Evolutionary conservation across 2,329 filamentous ascomycete genomes (phyloP).

Genomic region (Nemania sp.): DNA sequence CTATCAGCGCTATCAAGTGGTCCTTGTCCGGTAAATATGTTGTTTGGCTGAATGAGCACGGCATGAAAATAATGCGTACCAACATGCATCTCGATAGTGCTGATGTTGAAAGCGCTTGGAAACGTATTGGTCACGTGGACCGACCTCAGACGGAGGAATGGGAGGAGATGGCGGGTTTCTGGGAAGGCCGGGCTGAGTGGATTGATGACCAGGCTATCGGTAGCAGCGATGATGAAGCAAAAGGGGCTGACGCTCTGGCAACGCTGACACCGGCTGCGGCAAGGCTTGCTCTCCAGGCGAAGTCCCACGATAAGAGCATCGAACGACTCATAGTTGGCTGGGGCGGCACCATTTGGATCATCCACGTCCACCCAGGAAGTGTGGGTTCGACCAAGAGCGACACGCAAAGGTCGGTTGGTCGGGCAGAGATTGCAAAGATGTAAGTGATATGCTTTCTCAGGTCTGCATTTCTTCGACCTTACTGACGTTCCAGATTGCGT

Average conservation of each 20-base stretch:
- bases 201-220: slow-evolving; percentile 84
- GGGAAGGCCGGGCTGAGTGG: slow-evolving; percentile 93
- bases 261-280: slow-evolving; percentile 50
- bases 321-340: slow-evolving; percentile 92
- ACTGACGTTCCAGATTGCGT: slow-evolving; percentile 66
- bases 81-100: slow-evolving; percentile 77
- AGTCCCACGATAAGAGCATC: slow-evolving; percentile 53
- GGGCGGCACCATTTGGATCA: slow-evolving; percentile 95
- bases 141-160: slow-evolving; percentile 83
- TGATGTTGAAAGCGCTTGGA: slow-evolving; percentile 87
- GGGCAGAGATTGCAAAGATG: slow-evolving; percentile 91
- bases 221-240: slow-evolving; percentile 65
- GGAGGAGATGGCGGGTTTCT: slow-evolving; percentile 96
- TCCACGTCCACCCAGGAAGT: slow-evolving; percentile 84
- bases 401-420: slow-evolving; percentile 73
- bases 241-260: slow-evolving; percentile 40
- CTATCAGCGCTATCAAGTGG: slow-evolving; percentile 92
- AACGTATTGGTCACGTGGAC: slow-evolving; percentile 89
- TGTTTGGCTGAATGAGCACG: slow-evolving; percentile 94
- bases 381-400: slow-evolving; percentile 67
- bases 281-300: slow-evolving; percentile 54
- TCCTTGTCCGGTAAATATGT: slow-evolving; percentile 91
- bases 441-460: slow-evolving; percentile 52
- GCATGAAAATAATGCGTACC: slow-evolving; percentile 96
- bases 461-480: background rate